Conservation (phyloP, 192 early-diverging fungal species). For the Coemansia sp. region DNA sequence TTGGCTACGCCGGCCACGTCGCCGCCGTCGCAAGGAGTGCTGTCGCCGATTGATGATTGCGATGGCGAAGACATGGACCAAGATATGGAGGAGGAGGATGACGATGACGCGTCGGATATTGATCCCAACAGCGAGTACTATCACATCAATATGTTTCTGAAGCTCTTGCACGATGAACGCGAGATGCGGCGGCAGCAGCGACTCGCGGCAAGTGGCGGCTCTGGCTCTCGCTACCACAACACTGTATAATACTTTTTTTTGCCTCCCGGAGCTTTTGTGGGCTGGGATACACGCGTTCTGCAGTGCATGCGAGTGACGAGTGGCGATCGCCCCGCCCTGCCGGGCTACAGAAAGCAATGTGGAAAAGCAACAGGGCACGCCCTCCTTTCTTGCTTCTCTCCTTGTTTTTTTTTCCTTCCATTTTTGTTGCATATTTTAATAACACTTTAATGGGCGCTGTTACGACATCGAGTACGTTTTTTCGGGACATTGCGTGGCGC, state of each 20-base stretch:
- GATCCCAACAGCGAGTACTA: slow-evolving; percentile 44
- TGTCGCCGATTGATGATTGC: not conserved
- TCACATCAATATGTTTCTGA: slow-evolving; percentile 40
- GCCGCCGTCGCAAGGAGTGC: slow-evolving; percentile 12
- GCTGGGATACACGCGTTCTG: not conserved
- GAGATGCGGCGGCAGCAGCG: slow-evolving; percentile 20
- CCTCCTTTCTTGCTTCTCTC: not conserved
- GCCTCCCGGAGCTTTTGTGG: not conserved
- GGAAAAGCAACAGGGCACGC: not conserved
- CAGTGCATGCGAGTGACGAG: not conserved
- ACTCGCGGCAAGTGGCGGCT: not conserved
- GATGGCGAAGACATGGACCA: not conserved
- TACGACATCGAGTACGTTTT: not conserved
- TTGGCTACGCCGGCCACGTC: slow-evolving; percentile 27
- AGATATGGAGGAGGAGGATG: slow-evolving; percentile 7
- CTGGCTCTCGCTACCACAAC: not conserved
- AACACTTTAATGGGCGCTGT: not conserved
- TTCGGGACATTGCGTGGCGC: slow-evolving; percentile 36
- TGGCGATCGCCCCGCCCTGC: not conserved
- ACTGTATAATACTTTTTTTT: too few relatives aligned
- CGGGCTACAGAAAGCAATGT: not conserved
- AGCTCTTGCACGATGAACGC: slow-evolving; percentile 43
- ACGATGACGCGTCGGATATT: slow-evolving; percentile 7
- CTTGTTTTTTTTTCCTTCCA: not conserved
- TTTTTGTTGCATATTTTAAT: not conserved